Base-by-base conservation (phyloP, 257 asterid species). In the Nicotiana obtusifolia region DNA sequence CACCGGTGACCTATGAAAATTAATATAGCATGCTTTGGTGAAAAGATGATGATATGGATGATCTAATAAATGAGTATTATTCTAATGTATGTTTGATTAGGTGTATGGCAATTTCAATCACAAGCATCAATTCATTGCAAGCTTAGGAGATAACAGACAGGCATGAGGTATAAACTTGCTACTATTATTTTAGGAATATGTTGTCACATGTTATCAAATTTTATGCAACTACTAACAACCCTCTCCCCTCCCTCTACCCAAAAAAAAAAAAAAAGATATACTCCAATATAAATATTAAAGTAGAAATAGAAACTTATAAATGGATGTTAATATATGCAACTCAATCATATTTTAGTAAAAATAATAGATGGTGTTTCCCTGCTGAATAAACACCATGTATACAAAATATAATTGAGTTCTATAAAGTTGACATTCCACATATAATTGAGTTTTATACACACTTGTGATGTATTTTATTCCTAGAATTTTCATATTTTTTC, bases 81-180 rank as follows among this genome's bases (percentile, higher is more conserved):
- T 10, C 0, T 28, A 30, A 22, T 73, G 15, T 41, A 24, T 47
- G 30, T 73, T 73, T 14, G 79, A 73, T 83, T 66, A 76, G 81
- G 76, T 11, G 57, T 17, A 64, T 56, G 81, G 64, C 77, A 26
- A 71, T 81, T 83, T 82, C 47, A 73, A 54, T 81, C 54, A 82
- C 19, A 20, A 49, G 82, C 80, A 53, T 71, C 67, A 69, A 69
- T 62, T 84, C 68, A 76, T 26, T 85, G 84, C 82, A 79, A 53
- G 20, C 76, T 13, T 81, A 60, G 82, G 80, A 81, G 64, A 77
- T 56, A 86, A 87, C 87, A 87, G 89, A 84, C 68, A 82, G 86
- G 87, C 84, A 82, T 87, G 87, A 87, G 86, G 86, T 84, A 87
- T 87, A 81, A 78, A 64, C 71, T 68, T 64, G 49, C 71, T 61